phyloP scores from a whole-genome alignment of 805 yeast species.

The Sporopachydermia quercuum region DNA sequence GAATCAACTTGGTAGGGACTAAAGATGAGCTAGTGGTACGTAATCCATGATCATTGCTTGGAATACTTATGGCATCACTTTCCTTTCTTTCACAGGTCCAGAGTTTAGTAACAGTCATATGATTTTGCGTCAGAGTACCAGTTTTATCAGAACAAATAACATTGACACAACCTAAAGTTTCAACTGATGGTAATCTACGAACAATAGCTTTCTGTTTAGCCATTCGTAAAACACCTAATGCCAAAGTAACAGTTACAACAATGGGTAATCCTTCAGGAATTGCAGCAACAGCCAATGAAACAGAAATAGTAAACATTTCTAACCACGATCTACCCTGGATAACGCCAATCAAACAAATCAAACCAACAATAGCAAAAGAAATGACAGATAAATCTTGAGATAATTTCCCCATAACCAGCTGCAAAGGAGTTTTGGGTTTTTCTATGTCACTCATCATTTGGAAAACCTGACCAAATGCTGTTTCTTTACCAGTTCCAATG shows the following conservation, averaged over 20 bases:
- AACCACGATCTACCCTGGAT: conserved; percentile 90
- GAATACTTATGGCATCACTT: conserved; percentile 14
- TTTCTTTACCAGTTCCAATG: conserved; percentile 73
- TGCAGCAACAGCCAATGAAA: conserved; percentile 96
- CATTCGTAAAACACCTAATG: conserved; percentile 93
- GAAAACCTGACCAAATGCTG: conserved; percentile 90
- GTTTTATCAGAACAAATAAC: conserved; percentile 90
- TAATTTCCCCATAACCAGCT: conserved; percentile 85
- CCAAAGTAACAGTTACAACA: conserved; percentile 93
- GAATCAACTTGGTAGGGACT: not conserved
- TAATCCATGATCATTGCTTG: not conserved
- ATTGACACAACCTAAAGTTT: conserved; percentile 86
- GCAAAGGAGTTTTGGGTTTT: conserved; percentile 96
- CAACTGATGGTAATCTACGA: conserved; percentile 86
- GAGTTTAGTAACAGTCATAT: conserved; percentile 73
- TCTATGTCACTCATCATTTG: conserved; percentile 92
- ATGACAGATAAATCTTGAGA: conserved; percentile 81
- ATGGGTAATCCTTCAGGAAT: conserved; percentile 98
- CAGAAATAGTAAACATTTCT: conserved; percentile 96
- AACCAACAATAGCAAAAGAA: conserved; percentile 77
- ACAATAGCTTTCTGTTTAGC: conserved; percentile 90
- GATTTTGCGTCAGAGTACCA: conserved; percentile 80
- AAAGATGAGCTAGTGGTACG: not conserved
- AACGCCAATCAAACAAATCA: conserved; percentile 83
- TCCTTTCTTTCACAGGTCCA: conserved; percentile 51